Evolutionary conservation across 2,329 filamentous ascomycete species (phyloP), one percentile per base, ranked within the genome.

Genomic region (Ilyonectria sp.): DNA sequence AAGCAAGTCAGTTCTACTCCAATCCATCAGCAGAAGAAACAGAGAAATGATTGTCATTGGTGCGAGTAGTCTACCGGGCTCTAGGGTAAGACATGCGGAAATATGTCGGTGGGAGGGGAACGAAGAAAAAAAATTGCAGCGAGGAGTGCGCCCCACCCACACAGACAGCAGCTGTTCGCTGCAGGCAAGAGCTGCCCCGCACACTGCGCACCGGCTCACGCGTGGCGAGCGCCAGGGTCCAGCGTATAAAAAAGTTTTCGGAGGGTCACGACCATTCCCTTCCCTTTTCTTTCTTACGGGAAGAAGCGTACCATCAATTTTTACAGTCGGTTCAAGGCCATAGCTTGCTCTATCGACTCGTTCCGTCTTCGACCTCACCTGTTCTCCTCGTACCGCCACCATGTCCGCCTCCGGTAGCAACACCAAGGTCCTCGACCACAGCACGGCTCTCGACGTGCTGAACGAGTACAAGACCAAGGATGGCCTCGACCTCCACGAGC

Each of bases 401-500:
- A 96, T 96, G 94, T 89, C 93, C 82, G 83, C 84, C 85, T 81
- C 86, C 74, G 33, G 9, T 31, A 53, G 50, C 50, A 35, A 33
- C 11, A 82, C 85, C 74, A 84, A 91, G 82, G 86, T 92, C 79
- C 86, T 94, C 76, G 93, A 97, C 86, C 87, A 87, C 86, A 85
- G 87, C 79, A 92, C 87, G 79, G 96, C 95, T 71, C 84, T 95
- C 71, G 92, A 97, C 79, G 84, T 95, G 74, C 89, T 98, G 81
- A 89, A 93, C 81, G 90, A 95, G 79, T 98, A 97, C 83, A 81
- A 91, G 73, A 87, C 88, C 80, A 87, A 86, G 76, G 96, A 99
- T 90, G 96, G 96, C 67, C 92, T 99, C 76, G 90, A 94, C 80
- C 90, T 97, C 78, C 87, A 94, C 79, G 91, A 94, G 72, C 88